phyloP scores from a whole-genome alignment of 1,139 yeast species.

The Hyphopichia wangnamkhiaoensis region DNA sequence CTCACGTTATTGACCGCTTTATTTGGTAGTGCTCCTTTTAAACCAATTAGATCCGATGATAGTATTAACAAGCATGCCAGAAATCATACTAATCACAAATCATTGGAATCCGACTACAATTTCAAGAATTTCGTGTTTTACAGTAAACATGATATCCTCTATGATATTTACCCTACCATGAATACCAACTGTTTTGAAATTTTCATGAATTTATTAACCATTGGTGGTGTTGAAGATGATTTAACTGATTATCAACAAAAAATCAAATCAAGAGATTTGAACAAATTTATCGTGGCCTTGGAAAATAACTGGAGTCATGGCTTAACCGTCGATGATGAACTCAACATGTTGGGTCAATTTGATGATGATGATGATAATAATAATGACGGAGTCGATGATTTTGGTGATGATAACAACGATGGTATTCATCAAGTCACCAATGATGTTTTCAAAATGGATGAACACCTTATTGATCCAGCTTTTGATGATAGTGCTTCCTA shows the following conservation, averaged over 20 bases:
- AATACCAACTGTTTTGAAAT: constrained; percentile 35
- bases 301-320: constrained; percentile 31
- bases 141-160: constrained; percentile 35
- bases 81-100: constrained; percentile 9
- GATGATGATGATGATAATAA: constrained; percentile 14
- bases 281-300: constrained; percentile 29
- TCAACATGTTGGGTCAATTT: constrained; percentile 8
- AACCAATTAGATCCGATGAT: constrained; percentile 18
- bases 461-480: constrained; percentile 18
- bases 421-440: constrained; percentile 6
- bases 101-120: constrained; percentile 32
- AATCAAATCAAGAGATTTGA: constrained; percentile 29
- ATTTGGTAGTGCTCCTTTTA: constrained; percentile 51
- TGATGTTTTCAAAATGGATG: constrained; percentile 35
- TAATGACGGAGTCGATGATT: constrained; percentile 7
- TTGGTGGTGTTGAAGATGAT: constrained; percentile 38
- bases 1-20: constrained; percentile 46
- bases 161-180: constrained; percentile 46
- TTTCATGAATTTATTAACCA: constrained; percentile 34
- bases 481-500: neutral
- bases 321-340: constrained; percentile 39
- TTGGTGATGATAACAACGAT: constrained; percentile 6
- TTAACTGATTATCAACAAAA: constrained; percentile 23
- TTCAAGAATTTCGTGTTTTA: constrained; percentile 39
- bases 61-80: too few relatives aligned